These are phyloP conservation scores for Neurospora sp. DNA, from an alignment of 2,329 filamentous ascomycete species.

Conservation along the genomic window DNA sequence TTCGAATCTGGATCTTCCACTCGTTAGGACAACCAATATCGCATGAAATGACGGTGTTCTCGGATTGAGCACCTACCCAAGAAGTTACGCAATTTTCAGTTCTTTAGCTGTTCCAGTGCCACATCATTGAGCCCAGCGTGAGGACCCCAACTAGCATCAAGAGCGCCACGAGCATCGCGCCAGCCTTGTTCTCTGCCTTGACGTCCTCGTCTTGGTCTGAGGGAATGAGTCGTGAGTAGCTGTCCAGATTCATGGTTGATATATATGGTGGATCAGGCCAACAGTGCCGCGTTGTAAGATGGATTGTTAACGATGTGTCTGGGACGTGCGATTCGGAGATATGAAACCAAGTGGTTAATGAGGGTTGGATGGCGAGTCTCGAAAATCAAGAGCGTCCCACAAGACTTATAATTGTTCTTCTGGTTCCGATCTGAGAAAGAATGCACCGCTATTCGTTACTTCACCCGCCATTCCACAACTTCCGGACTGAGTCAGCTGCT, in stretches of 20 bases:
- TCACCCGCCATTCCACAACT: neutral
- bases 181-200: neutral
- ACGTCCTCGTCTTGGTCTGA: constrained; percentile 9
- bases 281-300: neutral
- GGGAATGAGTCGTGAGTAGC: constrained; percentile 14
- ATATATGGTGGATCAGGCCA: neutral
- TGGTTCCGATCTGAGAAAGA: neutral
- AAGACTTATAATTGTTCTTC: neutral
- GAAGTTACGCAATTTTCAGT: too few species aligned
- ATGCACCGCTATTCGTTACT: neutral
- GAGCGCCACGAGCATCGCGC: constrained; percentile 1
- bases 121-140: neutral
- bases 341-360: neutral
- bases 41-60: too few species aligned
- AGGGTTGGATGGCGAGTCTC: neutral
- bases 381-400: neutral
- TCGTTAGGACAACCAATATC: neutral
- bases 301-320: neutral
- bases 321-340: neutral
- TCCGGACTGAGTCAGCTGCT: neutral
- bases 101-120: neutral
- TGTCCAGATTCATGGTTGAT: constrained; percentile 15
- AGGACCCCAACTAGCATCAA: neutral
- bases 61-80: too few species aligned
- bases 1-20: neutral